Evolutionary conservation across 768 basidiomycete species (phyloP), one percentile per base, ranked within the genome.

Genomic region (Boletus speciosus): DNA sequence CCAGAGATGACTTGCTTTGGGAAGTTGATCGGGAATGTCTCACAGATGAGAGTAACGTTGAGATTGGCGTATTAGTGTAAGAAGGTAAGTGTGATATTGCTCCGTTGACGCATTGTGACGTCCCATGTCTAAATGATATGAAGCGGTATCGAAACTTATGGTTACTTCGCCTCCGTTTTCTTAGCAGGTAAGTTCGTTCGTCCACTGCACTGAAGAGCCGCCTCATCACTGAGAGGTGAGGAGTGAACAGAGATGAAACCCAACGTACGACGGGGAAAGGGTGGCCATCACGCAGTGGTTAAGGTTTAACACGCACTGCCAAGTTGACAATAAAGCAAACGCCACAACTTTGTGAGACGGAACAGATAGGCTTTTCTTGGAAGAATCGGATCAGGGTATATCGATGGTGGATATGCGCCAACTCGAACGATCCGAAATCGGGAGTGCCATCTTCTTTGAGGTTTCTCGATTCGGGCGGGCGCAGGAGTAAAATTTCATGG

Each of bases 401-500:
- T 47, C 36, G 36, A 54, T 8, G n/a, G 54, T 38, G 47, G 49
- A 49, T 47, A 42, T 53, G 16, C 5, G 39, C 44, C 32, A 40
- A 27, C 52, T 45, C 23, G 55, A 49, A 52, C 43, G 58, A 55
- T 51, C 55, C 58, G 60, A 56, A 54, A 66, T 43, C 55, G 64
- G 65, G 52, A 39, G 36, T 47, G 15, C 9, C 35, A 25, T 34
- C 52, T 47, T 61, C 69, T 69, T 70, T 71, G 57, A 71, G 27
- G 46, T 69, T 69, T 52, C 67, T 71, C 8, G 46, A 69, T 69
- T 69, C 38, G 62, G 66, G 51, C 35, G 50, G 59, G 67, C 64
- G 64, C 54, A 61, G 58, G 47, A 53, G 51, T 44, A 38, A 54
- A 56, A 50, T 57, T 62, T 60, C 55, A 52, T n/a, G 41, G 58